Base-by-base conservation (phyloP, 805 yeast genomes). In the Ogataea paraovalis region DNA sequence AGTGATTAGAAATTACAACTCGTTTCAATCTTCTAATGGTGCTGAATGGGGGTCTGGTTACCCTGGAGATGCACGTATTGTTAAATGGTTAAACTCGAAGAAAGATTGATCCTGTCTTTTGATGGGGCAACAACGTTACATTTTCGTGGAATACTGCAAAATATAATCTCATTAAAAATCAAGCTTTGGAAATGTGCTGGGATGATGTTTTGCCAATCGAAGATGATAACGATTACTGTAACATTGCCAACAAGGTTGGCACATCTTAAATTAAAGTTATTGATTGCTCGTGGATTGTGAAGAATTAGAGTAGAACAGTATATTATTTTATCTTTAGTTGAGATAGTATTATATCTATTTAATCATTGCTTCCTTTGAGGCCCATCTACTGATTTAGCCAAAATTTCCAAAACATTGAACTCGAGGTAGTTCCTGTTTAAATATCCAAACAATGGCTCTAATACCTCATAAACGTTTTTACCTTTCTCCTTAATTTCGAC, bases 111-210 rank as follows among this genome's bases (percentile, higher is more conserved):
- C 76, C 76, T 13, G 70, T 92, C 13, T 87, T 87, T 66, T 98
- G 98, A 0, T 94, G 98, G 98, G 75, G 80, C 44, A 41, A 48
- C 4, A 76, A 86, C 9, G 79, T 84, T 8, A 69, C 99, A 43
- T 94, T 84, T 59, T 88, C 96, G 34, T 94, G 99, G 99, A 94
- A 88, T 57, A 94, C 99, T 0, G 81, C 96, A 1, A 81, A 79
- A 54, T 94, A 88, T 51, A 72, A 86, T 32, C 65, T 92, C 36
- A 73, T 72, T 12, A 77, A 73, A 37, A 70, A 74, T 40, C 75
- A 75, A 0, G 81, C 79, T 4, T 68, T 75, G 0, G 70, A 71
- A 1, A 79, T 89, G 45, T 74, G 76, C 18, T 89, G 92, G 82
- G 80, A 76, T 45, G 81, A 75, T 23, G 77, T 74, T 42, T 61